phyloP scores from a whole-genome alignment of 139 green algal species.

The Raphidocelis subcapitata region DNA sequence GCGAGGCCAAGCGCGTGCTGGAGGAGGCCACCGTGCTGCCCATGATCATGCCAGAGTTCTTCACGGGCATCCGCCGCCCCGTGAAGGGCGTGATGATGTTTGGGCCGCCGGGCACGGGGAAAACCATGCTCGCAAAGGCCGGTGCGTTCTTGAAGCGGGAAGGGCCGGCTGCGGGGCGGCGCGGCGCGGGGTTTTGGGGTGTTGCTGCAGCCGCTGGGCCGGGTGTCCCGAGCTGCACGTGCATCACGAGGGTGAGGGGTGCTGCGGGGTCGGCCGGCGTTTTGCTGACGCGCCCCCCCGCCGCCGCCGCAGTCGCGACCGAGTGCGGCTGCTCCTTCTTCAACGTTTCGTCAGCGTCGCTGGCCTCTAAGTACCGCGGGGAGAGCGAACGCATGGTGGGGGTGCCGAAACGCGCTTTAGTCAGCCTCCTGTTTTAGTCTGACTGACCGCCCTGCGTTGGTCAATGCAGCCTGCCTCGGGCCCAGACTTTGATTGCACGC shows the following conservation, averaged over 20 bases:
- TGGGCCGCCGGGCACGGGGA: constrained; percentile 89
- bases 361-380: constrained; percentile 90
- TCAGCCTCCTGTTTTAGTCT: too few species aligned
- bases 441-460: too few species aligned
- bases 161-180: constrained; percentile 4
- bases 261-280: too few species aligned
- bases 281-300: too few species aligned
- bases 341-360: constrained; percentile 87
- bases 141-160: constrained; percentile 76
- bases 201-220: too few species aligned
- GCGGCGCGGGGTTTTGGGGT: too few species aligned
- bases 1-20: constrained; percentile 89
- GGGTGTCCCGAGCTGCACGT: too few species aligned
- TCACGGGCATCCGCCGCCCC: constrained; percentile 85
- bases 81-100: constrained; percentile 97
- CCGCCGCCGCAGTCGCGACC: constrained; percentile 69
- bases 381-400: constrained; percentile 80
- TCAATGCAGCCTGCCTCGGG: too few species aligned
- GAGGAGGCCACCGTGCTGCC: constrained; percentile 89
- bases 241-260: too few species aligned
- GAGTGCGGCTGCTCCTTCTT: constrained; percentile 95
- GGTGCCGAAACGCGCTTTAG: too few species aligned
- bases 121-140: constrained; percentile 93
- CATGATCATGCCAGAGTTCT: constrained; percentile 87
- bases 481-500: too few species aligned